Evolutionary conservation across 2,329 filamentous ascomycete genomes (phyloP), one percentile per base, ranked within the genome.

Genomic region (Cadophora sp.): DNA sequence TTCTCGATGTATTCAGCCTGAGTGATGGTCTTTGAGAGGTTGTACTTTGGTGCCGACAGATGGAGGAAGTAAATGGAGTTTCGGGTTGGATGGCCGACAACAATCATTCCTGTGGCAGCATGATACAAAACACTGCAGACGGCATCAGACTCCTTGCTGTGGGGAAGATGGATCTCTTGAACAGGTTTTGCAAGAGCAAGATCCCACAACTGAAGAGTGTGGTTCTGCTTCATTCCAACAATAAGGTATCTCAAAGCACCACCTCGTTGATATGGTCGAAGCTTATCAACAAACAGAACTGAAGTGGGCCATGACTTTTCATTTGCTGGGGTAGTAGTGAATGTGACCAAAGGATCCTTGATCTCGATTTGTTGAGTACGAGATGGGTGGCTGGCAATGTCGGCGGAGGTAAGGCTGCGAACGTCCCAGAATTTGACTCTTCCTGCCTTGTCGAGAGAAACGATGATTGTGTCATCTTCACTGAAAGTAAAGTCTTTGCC

Each of bases 351-450:
- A 5, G 96, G 94, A 71, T 93, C 90, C 73, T 92, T 93, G 67
- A 98, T 87, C 79, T 97, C 93, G 58, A 93, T 83, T 0, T 71
- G 70, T 45, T 73, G 70, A 13, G 64, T 60, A 45, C 71, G 67
- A 33, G 68, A 47, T 51, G 71, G 70, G 18, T 73, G 70, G 20
- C 59, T 66, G 33, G 68, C 47, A 18, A 69, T 59, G 55, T 74
- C 71, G 60, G 80, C 79, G 20, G 84, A 82, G 1, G 85, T 91
- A 65, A 97, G 85, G 68, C 92, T 88, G 67, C 92, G 92, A 72
- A 98, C 93, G 78, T 99, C 96, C 96, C 96, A 99, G 83, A 99
- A 97, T 80, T 97, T 96, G 81, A 98, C 90, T 69, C 93, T 90
- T 58, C 96, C 96, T 67, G 94, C 95, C 83, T 99, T 99, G 79